These are phyloP conservation scores for Colletotrichum liaoningense DNA, from an alignment of 2,329 filamentous ascomycete species.

Conservation along the genomic window DNA sequence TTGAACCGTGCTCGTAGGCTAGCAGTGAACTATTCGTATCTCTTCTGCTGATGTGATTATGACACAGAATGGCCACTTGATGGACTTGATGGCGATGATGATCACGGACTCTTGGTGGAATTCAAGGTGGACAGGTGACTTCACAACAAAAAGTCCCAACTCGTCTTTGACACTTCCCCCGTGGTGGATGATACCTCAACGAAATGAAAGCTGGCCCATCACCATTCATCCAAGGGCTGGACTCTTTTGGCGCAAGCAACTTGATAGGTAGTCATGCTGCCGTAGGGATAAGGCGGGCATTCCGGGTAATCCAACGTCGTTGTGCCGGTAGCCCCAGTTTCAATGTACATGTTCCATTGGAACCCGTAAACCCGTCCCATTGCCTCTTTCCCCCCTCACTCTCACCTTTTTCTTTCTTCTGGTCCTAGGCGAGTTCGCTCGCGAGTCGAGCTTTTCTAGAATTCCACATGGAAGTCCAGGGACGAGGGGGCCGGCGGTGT, in stretches of 20 bases:
- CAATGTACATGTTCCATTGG: not conserved
- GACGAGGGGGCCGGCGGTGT: not conserved
- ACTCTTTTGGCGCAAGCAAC: not conserved
- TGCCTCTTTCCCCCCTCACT: not conserved
- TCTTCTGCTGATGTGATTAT: not conserved
- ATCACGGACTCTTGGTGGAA: not conserved
- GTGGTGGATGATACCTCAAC: not conserved
- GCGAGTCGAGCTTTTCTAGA: not conserved
- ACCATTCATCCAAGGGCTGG: not conserved
- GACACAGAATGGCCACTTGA: not conserved
- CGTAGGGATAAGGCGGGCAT: not conserved
- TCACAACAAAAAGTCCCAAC: not conserved
- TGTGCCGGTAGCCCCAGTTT: not conserved
- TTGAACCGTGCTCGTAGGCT: not conserved
- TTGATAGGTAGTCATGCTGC: not conserved
- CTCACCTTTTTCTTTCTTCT: no score
- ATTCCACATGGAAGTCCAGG: not conserved
- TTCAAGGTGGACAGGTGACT: not conserved
- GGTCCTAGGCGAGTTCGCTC: not conserved
- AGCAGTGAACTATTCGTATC: not conserved
- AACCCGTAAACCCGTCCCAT: not conserved
- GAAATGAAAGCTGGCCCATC: not conserved
- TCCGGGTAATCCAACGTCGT: not conserved
- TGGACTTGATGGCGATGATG: not conserved
- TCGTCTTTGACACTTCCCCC: not conserved